phyloP scores from a whole-genome alignment of 2,329 filamentous ascomycete species.

The Thelonectria rubi region DNA sequence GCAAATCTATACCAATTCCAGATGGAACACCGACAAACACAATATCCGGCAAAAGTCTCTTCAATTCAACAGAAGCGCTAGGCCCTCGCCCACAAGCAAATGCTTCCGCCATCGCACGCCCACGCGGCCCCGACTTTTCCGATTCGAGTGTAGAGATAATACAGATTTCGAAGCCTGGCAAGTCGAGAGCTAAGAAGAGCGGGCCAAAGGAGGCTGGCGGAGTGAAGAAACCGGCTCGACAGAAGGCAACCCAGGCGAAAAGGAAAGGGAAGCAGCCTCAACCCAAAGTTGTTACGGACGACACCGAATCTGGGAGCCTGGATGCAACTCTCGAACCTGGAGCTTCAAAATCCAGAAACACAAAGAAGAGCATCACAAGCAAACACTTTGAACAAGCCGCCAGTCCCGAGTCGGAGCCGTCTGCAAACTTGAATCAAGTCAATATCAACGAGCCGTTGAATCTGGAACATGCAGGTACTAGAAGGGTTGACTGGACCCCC shows the following conservation, averaged over 20 bases:
- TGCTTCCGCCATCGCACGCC: not conserved
- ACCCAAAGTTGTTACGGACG: slow-evolving; percentile 17
- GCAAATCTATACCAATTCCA: slow-evolving; percentile 50
- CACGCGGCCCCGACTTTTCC: slow-evolving; percentile 28
- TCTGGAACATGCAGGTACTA: slow-evolving; percentile 60
- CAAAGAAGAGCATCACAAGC: slow-evolving; percentile 46
- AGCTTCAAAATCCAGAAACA: slow-evolving; percentile 13
- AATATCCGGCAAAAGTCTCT: slow-evolving; percentile 53
- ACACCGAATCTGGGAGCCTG: not conserved
- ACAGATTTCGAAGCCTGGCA: slow-evolving; percentile 33
- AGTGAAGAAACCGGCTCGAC: slow-evolving; percentile 9
- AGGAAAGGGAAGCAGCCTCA: slow-evolving; percentile 53
- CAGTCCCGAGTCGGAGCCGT: slow-evolving; percentile 26
- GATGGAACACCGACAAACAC: slow-evolving; percentile 50
- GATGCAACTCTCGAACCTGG: slow-evolving; percentile 37
- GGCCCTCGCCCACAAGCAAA: not conserved
- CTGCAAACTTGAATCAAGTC: slow-evolving; percentile 27
- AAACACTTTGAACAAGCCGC: slow-evolving; percentile 43
- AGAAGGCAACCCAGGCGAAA: slow-evolving; percentile 31
- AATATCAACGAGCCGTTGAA: slow-evolving; percentile 48
- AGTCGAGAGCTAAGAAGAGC: slow-evolving; percentile 32
- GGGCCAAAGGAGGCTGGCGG: slow-evolving; percentile 22
- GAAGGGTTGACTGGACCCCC: slow-evolving; percentile 75
- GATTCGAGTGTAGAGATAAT: slow-evolving; percentile 38
- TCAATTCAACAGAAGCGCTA: slow-evolving; percentile 42